These are phyloP conservation scores for Colletotrichum tamarilloi DNA, from an alignment of 2,329 filamentous ascomycete genomes.

Conservation along the genomic window DNA sequence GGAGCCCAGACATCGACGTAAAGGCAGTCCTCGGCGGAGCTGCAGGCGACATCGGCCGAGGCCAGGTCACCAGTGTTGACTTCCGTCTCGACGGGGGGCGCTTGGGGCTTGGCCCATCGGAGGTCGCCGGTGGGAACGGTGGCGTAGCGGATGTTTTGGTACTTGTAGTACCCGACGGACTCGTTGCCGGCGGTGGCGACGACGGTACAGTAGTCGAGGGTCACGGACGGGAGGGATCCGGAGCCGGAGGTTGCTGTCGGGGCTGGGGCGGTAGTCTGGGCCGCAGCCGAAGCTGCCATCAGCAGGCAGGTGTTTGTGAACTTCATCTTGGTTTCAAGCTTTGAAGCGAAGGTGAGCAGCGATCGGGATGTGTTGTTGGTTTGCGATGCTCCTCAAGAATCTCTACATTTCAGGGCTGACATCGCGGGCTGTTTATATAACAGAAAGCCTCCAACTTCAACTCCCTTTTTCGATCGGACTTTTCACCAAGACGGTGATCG, in stretches of 20 bases:
- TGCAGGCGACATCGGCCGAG: slow-evolving; percentile 4
- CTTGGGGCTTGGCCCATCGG: slow-evolving; percentile 29
- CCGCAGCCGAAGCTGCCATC: background rate
- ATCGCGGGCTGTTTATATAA: background rate
- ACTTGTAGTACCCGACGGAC: slow-evolving; percentile 30
- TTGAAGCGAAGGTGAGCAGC: background rate
- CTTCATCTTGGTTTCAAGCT: background rate
- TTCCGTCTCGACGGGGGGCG: slow-evolving; percentile 7
- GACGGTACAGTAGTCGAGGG: slow-evolving; percentile 19
- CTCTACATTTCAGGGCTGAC: background rate
- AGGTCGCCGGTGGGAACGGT: slow-evolving; percentile 39
- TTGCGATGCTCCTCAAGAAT: background rate
- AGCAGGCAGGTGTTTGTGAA: background rate
- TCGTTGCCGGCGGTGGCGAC: slow-evolving; percentile 14
- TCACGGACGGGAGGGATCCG: slow-evolving; percentile 5
- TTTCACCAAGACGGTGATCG: background rate
- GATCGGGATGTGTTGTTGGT: background rate
- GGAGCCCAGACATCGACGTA: slow-evolving; percentile 16
- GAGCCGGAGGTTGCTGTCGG: background rate
- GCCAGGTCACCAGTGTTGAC: slow-evolving; percentile 7
- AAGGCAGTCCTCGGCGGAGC: slow-evolving; percentile 19
- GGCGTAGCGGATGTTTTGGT: slow-evolving; percentile 42
- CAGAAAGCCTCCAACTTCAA: too few relatives aligned
- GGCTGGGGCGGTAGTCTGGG: slow-evolving; percentile 1
- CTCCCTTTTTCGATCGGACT: too few relatives aligned